Percentiles rank a stretch among this genome's conserved stretches.
Evolutionary conservation across 129 eudicot species (phyloP).

Genomic region (Pulicaria dysenterica): DNA sequence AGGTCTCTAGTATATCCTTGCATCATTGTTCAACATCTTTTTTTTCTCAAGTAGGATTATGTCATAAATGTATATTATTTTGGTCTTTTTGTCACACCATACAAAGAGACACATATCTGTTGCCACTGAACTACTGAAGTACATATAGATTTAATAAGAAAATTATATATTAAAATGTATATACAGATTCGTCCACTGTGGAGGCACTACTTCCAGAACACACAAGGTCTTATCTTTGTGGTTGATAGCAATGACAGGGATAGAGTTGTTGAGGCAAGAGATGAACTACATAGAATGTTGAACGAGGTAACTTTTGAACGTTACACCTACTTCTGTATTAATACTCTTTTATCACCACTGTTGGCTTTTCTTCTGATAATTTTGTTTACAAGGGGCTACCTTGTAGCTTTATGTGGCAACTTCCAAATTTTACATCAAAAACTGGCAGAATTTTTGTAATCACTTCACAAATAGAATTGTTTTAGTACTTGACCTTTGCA

Average conservation of each 20-base stretch:
- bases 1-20: no score
- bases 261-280: constrained; percentile 99
- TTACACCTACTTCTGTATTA: neutral
- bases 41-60: neutral
- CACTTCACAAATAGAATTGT: neutral
- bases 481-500: neutral
- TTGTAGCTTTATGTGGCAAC: neutral
- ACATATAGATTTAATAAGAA: neutral
- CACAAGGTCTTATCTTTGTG: constrained; percentile 98
- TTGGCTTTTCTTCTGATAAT: constrained; percentile 9
- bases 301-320: constrained; percentile 63
- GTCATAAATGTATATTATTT: neutral
- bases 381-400: neutral
- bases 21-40: neutral
- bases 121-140: neutral
- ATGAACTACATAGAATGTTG: constrained; percentile 98
- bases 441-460: neutral
- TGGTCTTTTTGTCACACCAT: neutral
- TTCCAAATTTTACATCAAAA: neutral
- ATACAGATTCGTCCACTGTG: constrained; percentile 97
- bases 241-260: constrained; percentile 99
- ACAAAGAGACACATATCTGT: neutral
- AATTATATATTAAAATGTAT: neutral
- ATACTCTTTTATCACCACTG: neutral
- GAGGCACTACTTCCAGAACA: constrained; percentile 99